Base-by-base conservation (phyloP, 305 asterid genomes). In the Nicotiana rustica region DNA sequence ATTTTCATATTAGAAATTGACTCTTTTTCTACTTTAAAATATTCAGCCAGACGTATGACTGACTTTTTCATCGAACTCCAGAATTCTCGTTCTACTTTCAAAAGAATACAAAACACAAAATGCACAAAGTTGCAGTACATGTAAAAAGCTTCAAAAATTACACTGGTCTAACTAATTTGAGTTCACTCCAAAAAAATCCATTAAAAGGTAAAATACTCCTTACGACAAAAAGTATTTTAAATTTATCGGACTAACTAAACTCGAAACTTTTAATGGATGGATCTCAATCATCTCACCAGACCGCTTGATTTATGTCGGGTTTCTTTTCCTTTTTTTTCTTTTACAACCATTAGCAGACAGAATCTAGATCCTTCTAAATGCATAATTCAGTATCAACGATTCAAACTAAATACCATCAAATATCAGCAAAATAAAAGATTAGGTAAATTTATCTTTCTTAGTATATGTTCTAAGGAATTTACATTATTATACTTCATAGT, bases 21-120 rank as follows among this genome's bases (percentile, higher is more conserved):
- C 71, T 60, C 2, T 36, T 60, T 78, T 10, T 36, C 13, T 78
- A 10, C 47, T 59, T 57, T 15, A 6, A 62, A n/a, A 60, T 35
- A 57, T 78, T 78, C 8, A 78, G 65, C 14, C 19, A 19, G 10
- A 60, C 70, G 57, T 59, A 70, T 38, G 67, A 18, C 21, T 10
- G 82, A 59, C 38, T 78, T 59, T 19, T 78, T 78, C 69, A 60
- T 78, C 38, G 12, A 29, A 25, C 41, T 25, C 44, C 17, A 29
- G 2, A 66, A 66, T 66, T 66, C 13, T 66, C 64, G 19, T n/a
- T 59, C 64, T 57, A 6, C 6, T 10, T 57, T 2, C 21, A 17
- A 75, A 75, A 75, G 79, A 75, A 14, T 75, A 75, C 47, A 52
- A 52, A 52, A 8, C 65, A 75, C 17, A 75, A 73, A 21, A 13